A percentile compares a stretch with the other conserved stretches of the same genome.
phyloP scores from a whole-genome alignment of 371 early-diverging fungal species.

The Mucor circinelloides region DNA sequence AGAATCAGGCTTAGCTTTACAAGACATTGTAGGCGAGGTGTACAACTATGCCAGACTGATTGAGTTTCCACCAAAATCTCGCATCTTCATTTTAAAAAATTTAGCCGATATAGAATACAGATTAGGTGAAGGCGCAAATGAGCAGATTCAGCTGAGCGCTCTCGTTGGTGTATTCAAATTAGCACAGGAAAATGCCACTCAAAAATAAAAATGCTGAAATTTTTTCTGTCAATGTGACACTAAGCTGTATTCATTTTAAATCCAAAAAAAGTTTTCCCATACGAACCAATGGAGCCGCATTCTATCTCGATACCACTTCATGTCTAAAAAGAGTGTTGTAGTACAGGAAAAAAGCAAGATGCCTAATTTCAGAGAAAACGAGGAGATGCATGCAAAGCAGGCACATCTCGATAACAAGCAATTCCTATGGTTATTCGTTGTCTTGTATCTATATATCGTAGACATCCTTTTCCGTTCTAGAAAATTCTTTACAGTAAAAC shows the following conservation, averaged over 20 bases:
- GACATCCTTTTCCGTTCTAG: not conserved
- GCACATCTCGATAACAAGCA: no score
- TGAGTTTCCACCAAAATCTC: constrained; percentile 69
- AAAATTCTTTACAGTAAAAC: not conserved
- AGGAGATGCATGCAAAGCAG: no score
- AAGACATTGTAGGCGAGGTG: constrained; percentile 85
- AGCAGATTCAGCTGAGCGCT: constrained; percentile 81
- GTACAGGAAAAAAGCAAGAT: no score
- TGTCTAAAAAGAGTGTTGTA: no score
- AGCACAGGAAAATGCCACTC: constrained; percentile 58
- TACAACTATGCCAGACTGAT: constrained; percentile 61
- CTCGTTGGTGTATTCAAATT: constrained; percentile 81
- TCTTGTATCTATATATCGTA: not conserved
- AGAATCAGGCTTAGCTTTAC: constrained; percentile 86
- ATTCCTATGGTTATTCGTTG: no score
- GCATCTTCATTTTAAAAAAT: constrained; percentile 71
- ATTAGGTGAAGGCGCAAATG: constrained; percentile 79
- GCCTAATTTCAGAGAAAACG: no score
- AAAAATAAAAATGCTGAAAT: not conserved
- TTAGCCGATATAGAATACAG: constrained; percentile 90
- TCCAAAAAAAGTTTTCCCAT: no score
- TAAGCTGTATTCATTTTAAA: not conserved
- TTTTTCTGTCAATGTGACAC: not conserved
- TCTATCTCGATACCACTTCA: no score
- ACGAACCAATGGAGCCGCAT: no score